phyloP scores from a whole-genome alignment of 1,284 basidiomycete species.

The Fistulinella cinereoalba region DNA sequence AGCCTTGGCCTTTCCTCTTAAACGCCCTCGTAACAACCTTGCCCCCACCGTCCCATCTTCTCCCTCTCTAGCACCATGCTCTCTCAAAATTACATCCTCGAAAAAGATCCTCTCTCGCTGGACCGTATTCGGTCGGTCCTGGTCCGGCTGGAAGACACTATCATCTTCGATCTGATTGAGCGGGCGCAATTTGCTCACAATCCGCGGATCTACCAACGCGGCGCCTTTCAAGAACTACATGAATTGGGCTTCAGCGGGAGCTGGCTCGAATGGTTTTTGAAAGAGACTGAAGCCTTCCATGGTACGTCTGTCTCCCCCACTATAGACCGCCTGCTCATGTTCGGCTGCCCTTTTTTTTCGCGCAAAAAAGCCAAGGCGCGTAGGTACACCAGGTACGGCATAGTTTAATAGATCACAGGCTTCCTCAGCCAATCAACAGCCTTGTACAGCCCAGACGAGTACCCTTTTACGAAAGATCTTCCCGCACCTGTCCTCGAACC shows the following conservation, averaged over 20 bases:
- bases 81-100: conserved; percentile 68
- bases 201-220: conserved; percentile 82
- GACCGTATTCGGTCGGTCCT: conserved; percentile 86
- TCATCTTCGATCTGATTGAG: conserved; percentile 96
- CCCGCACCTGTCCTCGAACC: conserved; percentile 82
- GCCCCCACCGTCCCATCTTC: no score
- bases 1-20: background rate
- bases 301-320: conserved; percentile 51
- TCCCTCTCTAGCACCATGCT: conserved; percentile 42
- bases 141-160: conserved; percentile 93
- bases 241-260: conserved; percentile 75
- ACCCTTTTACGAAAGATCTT: conserved; percentile 87
- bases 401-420: background rate
- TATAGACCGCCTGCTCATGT: background rate
- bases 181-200: conserved; percentile 96
- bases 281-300: conserved; percentile 92
- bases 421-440: conserved; percentile 4
- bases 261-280: conserved; percentile 97
- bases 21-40: background rate
- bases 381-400: conserved; percentile 79
- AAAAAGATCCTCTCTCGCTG: conserved; percentile 76
- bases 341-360: background rate
- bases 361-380: conserved; percentile 79
- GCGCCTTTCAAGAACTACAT: conserved; percentile 75
- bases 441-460: conserved; percentile 84